A percentile compares a stretch with the other conserved stretches of the same genome.
phyloP scores from a whole-genome alignment of 306 rosid genomes.

The Lupinus albus region DNA sequence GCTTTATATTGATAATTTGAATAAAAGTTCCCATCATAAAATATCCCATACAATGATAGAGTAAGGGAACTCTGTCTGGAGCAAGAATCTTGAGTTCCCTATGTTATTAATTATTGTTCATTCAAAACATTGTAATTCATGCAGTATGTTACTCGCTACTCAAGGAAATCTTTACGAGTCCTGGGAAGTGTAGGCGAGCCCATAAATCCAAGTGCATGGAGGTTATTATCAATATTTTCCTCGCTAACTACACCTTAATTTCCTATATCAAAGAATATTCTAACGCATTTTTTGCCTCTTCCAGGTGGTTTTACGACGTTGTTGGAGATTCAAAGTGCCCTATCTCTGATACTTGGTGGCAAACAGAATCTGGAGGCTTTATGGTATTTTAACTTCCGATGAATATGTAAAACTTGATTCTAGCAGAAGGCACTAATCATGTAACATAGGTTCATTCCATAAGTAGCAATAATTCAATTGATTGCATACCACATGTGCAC shows the following conservation, averaged over 20 bases:
- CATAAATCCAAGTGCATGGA: constrained; percentile 99
- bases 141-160: constrained; percentile 90
- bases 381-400: constrained; percentile 64
- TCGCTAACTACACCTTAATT: constrained; percentile 13
- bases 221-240: constrained; percentile 47
- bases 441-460: constrained; percentile 25
- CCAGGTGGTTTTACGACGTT: constrained; percentile 91
- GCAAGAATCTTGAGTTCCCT: constrained; percentile 12
- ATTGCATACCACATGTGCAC: background rate
- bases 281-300: constrained; percentile 36
- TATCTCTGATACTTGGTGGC: constrained; percentile 99
- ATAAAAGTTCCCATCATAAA: constrained; percentile 2
- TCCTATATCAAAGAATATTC: background rate
- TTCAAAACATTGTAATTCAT: constrained; percentile 21
- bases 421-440: constrained; percentile 16
- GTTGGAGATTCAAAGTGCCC: constrained; percentile 97
- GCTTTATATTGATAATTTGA: constrained; percentile 20
- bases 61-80: constrained; percentile 7
- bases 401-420: constrained; percentile 34
- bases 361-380: constrained; percentile 99
- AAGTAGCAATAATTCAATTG: background rate
- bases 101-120: constrained; percentile 27
- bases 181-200: constrained; percentile 99
- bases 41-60: constrained; percentile 18
- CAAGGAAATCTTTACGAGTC: constrained; percentile 84